Evolutionary conservation across 805 yeast genomes (phyloP).

Genomic region (Metschnikowia peoriensis): DNA sequence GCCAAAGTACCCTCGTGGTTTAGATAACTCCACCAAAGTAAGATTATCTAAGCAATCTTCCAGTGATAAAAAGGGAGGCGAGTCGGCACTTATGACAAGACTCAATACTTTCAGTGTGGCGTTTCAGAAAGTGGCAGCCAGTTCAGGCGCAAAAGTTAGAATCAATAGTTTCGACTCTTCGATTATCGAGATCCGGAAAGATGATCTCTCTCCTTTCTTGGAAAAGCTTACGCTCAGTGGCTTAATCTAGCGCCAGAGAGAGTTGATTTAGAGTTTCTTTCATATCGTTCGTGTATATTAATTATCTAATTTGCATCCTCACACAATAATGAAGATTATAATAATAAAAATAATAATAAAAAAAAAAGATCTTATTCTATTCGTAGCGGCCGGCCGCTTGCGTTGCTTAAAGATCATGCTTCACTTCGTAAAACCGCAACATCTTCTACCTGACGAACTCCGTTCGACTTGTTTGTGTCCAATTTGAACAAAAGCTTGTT

Average conservation of each 20-base stretch:
- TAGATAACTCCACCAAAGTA: conserved; percentile 36
- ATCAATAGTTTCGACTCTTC: conserved; percentile 95
- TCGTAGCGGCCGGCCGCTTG: not conserved
- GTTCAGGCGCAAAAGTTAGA: conserved; percentile 83
- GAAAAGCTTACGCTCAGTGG: conserved; percentile 82
- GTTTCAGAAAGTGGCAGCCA: conserved; percentile 81
- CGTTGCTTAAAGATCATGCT: not conserved
- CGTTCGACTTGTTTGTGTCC: conserved; percentile 23
- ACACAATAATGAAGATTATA: too few relatives aligned
- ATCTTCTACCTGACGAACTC: conserved; percentile 21
- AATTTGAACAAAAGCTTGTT: conserved; percentile 19
- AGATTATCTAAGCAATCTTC: conserved; percentile 25
- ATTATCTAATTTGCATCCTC: not conserved
- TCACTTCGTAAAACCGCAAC: not conserved
- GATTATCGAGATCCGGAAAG: conserved; percentile 83
- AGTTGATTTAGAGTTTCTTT: too few relatives aligned
- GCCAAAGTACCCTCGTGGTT: conserved; percentile 65
- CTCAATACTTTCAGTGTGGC: conserved; percentile 86
- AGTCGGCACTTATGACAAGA: conserved; percentile 43
- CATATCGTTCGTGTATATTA: not conserved
- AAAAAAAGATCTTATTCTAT: not conserved
- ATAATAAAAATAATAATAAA: not conserved
- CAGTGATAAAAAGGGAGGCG: conserved; percentile 18
- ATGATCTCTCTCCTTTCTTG: conserved; percentile 82
- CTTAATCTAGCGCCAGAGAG: conserved; percentile 22